Evolutionary conservation across 345 rosid species (phyloP).

Genomic region (Viola odorata): DNA sequence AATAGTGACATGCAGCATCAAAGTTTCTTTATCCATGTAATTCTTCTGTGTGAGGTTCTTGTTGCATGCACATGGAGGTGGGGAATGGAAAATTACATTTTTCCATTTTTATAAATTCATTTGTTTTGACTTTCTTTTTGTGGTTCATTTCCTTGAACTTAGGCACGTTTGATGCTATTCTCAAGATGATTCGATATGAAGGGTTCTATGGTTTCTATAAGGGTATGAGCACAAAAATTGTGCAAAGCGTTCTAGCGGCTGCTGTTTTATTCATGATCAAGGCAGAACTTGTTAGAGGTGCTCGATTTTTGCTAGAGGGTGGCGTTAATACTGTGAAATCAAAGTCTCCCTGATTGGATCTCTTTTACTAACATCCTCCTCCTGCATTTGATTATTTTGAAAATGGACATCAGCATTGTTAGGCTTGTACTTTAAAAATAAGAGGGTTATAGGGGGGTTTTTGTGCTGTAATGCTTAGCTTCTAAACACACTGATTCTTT

Average conservation of each 20-base stretch:
- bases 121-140: neutral
- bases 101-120: too few relatives aligned
- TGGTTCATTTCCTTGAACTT: neutral
- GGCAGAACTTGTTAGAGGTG: slow-evolving; percentile 84
- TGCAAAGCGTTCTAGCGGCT: slow-evolving; percentile 89
- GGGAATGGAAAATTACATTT: too few relatives aligned
- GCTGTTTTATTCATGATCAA: slow-evolving; percentile 88
- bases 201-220: slow-evolving; percentile 83
- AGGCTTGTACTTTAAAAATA: slow-evolving; percentile 5
- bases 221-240: slow-evolving; percentile 89
- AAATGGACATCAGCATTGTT: neutral
- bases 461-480: neutral
- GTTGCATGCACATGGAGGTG: too few relatives aligned
- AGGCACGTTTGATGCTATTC: slow-evolving; percentile 82
- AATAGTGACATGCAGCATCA: neutral
- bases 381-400: neutral
- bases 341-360: slow-evolving; percentile 26
- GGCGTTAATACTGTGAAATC: slow-evolving; percentile 23
- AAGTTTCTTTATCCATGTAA: neutral
- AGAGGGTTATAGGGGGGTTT: slow-evolving; percentile 1
- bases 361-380: neutral
- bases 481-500: neutral
- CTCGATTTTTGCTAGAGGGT: slow-evolving; percentile 46
- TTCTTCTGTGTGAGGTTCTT: too few relatives aligned
- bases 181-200: slow-evolving; percentile 84